Base-by-base conservation (phyloP, 2,329 filamentous ascomycete genomes). In the Colletotrichum sp. region DNA sequence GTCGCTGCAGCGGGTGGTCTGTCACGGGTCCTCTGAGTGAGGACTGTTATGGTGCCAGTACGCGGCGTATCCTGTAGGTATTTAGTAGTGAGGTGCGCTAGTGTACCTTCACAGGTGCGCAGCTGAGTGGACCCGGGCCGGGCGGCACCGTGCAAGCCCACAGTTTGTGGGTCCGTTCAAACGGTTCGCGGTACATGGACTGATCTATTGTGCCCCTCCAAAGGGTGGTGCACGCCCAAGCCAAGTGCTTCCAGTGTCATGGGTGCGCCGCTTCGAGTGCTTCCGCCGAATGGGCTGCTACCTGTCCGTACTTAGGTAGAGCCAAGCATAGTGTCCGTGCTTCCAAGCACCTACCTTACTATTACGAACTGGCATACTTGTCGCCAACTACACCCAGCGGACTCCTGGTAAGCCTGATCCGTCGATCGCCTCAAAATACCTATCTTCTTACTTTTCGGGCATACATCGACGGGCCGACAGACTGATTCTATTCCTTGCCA, bases 311-410 rank as follows among this genome's bases (percentile, higher is more conserved):
- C 36, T 38, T 38, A 38, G 36, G 26, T 24, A 72, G 24, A 58
- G 55, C 55, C 55, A 58, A 58, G 55, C 24, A 30, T 58, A 16
- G 30, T 26, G 57, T 57, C 73, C 63, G 69, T 75, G 73, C 73
- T 73, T 26, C 8, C 18, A 24, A 18, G 38, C 12, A 34, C 63
- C 52, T 67, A 10, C 18, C 63, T 38, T 67, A 10, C 38, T 21
- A n/a, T 48, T 48, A 48, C 18, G 63, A 67, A 72, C 61, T 28
- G 69, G 73, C 69, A 74, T 72, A 75, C 73, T 61, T 75, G 73
- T 75, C 63, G 60, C 63, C 28, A 72, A 73, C 69, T 24, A 16
- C 38, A 52, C 66, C 36, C 52, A 32, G 9, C 16, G 18, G 18
- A 15, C 13, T 21, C n/a, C 36, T 52, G 32, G 36, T 38, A 55